Conservation (phyloP, 805 yeast genomes). For the Clavispora phyllophila region DNA sequence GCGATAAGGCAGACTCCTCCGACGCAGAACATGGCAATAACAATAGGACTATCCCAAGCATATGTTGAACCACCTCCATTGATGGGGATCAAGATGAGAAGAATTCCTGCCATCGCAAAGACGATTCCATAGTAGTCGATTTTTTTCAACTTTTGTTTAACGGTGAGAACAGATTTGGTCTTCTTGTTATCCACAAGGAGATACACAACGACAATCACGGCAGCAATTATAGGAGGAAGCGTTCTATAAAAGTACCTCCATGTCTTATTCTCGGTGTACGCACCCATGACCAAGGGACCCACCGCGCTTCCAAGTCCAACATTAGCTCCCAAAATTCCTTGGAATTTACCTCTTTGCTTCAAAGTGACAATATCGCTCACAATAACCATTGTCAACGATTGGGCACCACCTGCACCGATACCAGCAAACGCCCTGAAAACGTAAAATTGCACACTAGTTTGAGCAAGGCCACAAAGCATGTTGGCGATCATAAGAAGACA, state of each 20-base stretch:
- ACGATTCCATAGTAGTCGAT: constrained; percentile 53
- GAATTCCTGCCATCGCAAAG: constrained; percentile 43
- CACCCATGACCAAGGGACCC: constrained; percentile 56
- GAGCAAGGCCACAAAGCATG: constrained; percentile 40
- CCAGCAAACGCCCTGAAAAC: constrained; percentile 54
- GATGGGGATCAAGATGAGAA: constrained; percentile 49
- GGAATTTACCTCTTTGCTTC: constrained; percentile 48
- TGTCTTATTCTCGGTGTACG: constrained; percentile 35
- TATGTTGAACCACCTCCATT: constrained; percentile 59
- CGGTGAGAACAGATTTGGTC: constrained; percentile 23
- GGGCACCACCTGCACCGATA: constrained; percentile 54
- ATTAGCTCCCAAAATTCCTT: constrained; percentile 48
- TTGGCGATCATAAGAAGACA: constrained; percentile 41
- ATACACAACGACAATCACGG: constrained; percentile 26
- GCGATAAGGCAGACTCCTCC: constrained; percentile 31
- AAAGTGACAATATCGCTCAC: constrained; percentile 53
- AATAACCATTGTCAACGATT: constrained; percentile 46
- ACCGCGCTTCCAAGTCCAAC: constrained; percentile 49
- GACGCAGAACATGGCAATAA: constrained; percentile 29
- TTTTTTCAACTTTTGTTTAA: constrained; percentile 33
- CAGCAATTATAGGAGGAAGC: constrained; percentile 38
- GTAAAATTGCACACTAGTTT: constrained; percentile 40
- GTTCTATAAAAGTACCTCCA: constrained; percentile 55
- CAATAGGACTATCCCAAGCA: constrained; percentile 45
- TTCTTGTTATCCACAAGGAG: constrained; percentile 34